Evolutionary conservation across 2,329 filamentous ascomycete genomes (phyloP).

Genomic region (Aspergillus hiratsukae): DNA sequence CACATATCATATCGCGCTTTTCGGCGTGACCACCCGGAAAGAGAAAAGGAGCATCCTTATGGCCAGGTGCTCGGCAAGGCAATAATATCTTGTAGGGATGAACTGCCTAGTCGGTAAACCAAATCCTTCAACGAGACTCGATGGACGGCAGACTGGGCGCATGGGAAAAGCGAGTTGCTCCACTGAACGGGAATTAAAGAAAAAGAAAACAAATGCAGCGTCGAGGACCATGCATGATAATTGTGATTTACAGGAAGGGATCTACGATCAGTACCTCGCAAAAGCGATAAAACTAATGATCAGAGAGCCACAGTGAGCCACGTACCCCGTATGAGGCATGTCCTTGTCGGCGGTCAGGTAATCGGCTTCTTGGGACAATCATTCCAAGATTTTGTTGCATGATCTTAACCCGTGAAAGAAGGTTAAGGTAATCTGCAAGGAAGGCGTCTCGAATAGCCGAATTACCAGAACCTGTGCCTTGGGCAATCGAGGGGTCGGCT

Average conservation of each 20-base stretch:
- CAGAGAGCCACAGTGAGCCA: not conserved
- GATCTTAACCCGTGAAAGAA: not conserved
- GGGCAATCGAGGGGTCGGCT: not conserved
- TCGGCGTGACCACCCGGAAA: not conserved
- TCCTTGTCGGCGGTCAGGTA: not conserved
- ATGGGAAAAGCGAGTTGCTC: conserved; percentile 14
- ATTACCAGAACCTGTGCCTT: not conserved
- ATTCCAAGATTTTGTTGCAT: not conserved
- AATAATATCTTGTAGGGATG: not conserved
- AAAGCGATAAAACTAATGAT: not conserved
- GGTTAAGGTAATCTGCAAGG: not conserved
- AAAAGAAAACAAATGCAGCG: conserved; percentile 5
- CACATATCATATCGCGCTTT: not conserved
- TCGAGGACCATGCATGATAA: conserved; percentile 8
- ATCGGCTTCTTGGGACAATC: not conserved
- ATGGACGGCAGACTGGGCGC: conserved; percentile 13
- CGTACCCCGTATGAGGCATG: not conserved
- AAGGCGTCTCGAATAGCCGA: not conserved
- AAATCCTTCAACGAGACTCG: conserved; percentile 1
- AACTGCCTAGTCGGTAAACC: not conserved
- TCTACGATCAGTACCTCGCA: conserved; percentile 5
- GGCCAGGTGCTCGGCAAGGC: not conserved
- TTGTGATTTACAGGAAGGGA: conserved; percentile 10
- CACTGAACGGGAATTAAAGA: conserved; percentile 8
- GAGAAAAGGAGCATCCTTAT: not conserved